These are phyloP conservation scores for Sporothrix luriei DNA, from an alignment of 2,329 filamentous ascomycete genomes.

Conservation along the genomic window DNA sequence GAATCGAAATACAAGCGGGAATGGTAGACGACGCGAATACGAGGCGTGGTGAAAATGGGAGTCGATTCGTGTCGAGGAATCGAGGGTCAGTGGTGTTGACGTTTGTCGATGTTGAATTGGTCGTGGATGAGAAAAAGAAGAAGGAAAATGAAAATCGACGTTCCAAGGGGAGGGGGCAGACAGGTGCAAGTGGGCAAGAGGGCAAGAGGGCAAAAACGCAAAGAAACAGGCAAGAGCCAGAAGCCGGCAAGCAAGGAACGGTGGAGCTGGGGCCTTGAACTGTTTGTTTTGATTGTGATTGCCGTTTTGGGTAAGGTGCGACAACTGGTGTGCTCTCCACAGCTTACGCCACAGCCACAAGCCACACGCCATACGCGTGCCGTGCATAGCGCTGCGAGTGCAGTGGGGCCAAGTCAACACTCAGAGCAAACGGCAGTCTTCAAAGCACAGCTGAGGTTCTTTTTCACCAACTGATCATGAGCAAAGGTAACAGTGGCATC, in stretches of 20 bases:
- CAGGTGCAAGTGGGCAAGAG: constrained; percentile 14
- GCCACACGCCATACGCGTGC: constrained; percentile 15
- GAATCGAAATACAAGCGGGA: background rate
- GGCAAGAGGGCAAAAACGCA: constrained; percentile 11
- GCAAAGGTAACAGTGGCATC: background rate
- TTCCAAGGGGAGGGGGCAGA: background rate
- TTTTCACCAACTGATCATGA: background rate
- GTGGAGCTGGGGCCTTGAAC: constrained; percentile 17
- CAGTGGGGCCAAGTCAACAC: background rate
- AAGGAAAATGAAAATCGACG: background rate
- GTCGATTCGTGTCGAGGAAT: constrained; percentile 13
- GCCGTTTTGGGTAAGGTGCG: constrained; percentile 30
- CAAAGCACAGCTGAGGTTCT: background rate
- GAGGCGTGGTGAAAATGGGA: background rate
- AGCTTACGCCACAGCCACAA: constrained; percentile 13
- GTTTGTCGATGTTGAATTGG: background rate
- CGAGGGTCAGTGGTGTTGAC: background rate
- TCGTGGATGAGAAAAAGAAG: constrained; percentile 10
- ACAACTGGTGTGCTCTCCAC: constrained; percentile 22
- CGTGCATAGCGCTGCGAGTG: background rate
- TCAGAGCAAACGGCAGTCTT: background rate
- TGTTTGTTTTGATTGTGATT: constrained; percentile 39
- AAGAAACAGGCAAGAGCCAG: constrained; percentile 21
- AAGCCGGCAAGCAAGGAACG: constrained; percentile 17
- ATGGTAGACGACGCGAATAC: background rate